Percentiles rank a stretch among this genome's conserved stretches.
phyloP scores from a whole-genome alignment of 345 rosid genomes.

The Ceriops tagal region DNA sequence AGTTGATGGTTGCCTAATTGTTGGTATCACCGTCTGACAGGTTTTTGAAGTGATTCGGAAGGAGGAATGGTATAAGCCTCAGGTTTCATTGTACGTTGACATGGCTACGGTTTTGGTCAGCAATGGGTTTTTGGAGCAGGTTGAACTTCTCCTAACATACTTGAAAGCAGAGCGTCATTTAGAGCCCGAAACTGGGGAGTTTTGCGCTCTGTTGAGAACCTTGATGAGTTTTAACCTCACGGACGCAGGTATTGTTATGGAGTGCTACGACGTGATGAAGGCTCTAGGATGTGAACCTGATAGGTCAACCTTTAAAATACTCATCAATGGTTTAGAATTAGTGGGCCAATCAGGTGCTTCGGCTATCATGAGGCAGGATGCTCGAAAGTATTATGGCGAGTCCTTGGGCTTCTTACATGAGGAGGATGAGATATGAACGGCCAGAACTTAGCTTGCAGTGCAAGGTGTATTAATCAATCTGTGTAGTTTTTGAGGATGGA shows the following conservation, averaged over 20 bases:
- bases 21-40: conserved; percentile 18
- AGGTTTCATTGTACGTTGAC: conserved; percentile 50
- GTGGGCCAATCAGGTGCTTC: conserved; percentile 41
- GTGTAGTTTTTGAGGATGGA: background rate
- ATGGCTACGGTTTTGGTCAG: conserved; percentile 50
- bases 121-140: conserved; percentile 45
- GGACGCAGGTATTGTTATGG: conserved; percentile 42
- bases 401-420: conserved; percentile 47
- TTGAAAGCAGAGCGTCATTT: conserved; percentile 46
- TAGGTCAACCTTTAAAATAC: conserved; percentile 47
- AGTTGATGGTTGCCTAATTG: too few species aligned
- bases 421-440: conserved; percentile 17
- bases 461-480: background rate
- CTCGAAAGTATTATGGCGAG: conserved; percentile 52
- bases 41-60: conserved; percentile 65
- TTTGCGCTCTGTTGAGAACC: conserved; percentile 47
- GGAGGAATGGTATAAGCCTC: conserved; percentile 76
- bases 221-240: conserved; percentile 39
- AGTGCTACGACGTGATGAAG: conserved; percentile 59
- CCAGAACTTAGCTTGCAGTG: too few species aligned
- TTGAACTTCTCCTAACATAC: conserved; percentile 35
- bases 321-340: conserved; percentile 58
- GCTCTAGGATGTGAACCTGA: conserved; percentile 64
- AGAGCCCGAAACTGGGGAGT: conserved; percentile 48
- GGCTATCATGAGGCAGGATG: conserved; percentile 52